Evolutionary conservation across 352 stramenopile species (phyloP), one percentile per base, ranked within the genome.

Genomic region (Phytophthora lateralis): DNA sequence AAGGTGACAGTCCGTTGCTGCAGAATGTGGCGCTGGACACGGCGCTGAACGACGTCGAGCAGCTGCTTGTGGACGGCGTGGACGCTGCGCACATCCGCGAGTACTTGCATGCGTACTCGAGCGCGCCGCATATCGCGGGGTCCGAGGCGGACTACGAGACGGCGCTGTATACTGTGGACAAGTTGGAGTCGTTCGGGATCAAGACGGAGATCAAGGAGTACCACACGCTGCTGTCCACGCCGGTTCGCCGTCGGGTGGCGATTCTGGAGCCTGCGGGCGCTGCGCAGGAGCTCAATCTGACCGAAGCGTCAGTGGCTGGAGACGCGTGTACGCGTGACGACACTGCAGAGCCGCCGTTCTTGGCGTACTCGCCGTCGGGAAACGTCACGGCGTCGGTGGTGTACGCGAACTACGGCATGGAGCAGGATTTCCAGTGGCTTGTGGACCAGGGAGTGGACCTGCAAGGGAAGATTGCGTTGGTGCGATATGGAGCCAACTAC

Each of bases 381-480:
- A 76, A 87, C 48, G 64, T 93, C 20, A 80, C 69, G 26, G 71
- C 68, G 7, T 37, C 80, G 1, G 58, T 94, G 8, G 87, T 97
- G 49, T 97, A 96, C 71, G 86, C 77, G 20, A 96, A 97, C 71
- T 91, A 92, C 57, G 90, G 84, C 3, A 71, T 67, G n/a, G 88
- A 78, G 14, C 48, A 73, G 42, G 89, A 97, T 62, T 97, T 96
- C 63, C 67, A 85, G 46, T 81, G 58, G 47, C 75, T 97, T 6
- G 60, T 77, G 51, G 52, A 51, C 6, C 52, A 73, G 3, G 78
- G 73, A 10, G 73, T 97, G 38, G 69, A 71, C 1, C 75, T 97
- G 15, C 63, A 88, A 18, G 80, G 81, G 41, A 92, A 83, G 55
- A 92, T 97, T 51, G 90, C 92, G 24, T 58, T 97, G 14, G 73